phyloP scores from a whole-genome alignment of 2,329 filamentous ascomycete species.

The Colletotrichum kahawae region DNA sequence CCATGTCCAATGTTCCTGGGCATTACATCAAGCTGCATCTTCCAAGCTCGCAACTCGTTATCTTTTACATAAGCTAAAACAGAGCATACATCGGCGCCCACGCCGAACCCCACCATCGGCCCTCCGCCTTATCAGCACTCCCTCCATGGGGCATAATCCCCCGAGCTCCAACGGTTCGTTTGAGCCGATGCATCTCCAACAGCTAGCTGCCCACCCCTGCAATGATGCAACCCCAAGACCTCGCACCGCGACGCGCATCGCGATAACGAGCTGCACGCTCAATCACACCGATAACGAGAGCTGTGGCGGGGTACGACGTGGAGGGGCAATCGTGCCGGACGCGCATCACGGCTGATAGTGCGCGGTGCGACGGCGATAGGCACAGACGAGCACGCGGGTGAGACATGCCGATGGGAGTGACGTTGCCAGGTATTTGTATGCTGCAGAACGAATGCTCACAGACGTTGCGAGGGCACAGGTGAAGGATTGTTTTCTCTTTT shows the following conservation, averaged over 20 bases:
- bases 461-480: neutral
- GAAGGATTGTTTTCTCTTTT: neutral
- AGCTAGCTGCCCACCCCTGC: neutral
- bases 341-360: neutral
- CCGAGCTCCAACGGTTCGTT: slow-evolving; percentile 19
- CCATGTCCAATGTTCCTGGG: neutral
- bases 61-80: neutral
- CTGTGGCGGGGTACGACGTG: neutral
- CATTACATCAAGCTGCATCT: slow-evolving; percentile 5
- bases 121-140: slow-evolving; percentile 13
- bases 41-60: neutral
- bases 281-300: neutral
- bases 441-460: neutral
- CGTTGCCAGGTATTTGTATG: neutral
- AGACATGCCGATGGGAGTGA: neutral
- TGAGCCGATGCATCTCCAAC: neutral
- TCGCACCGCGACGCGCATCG: neutral
- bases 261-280: neutral
- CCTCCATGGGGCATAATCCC: neutral
- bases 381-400: neutral
- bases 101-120: neutral
- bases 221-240: neutral
- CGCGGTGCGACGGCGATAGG: neutral
- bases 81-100: neutral
- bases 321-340: neutral